phyloP scores from a whole-genome alignment of 202 grass and related monocot genomes.

The Panicum hallii region DNA sequence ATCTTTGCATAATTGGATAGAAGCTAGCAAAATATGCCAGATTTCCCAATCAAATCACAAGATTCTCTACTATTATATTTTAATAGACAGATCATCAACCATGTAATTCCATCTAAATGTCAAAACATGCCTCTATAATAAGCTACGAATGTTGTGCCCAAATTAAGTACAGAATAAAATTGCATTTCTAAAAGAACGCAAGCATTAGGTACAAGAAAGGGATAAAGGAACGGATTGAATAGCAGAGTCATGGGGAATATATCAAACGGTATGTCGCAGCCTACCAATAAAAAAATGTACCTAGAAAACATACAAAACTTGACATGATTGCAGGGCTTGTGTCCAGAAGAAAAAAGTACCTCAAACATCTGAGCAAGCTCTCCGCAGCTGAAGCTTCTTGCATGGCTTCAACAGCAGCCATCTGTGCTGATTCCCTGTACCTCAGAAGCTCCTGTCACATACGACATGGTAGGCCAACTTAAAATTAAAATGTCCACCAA shows the following conservation, averaged over 20 bases:
- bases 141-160: neutral
- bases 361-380: slow-evolving; percentile 96
- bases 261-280: slow-evolving; percentile 3
- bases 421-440: slow-evolving; percentile 88
- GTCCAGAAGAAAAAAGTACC: slow-evolving; percentile 61
- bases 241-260: slow-evolving; percentile 15
- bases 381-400: slow-evolving; percentile 95
- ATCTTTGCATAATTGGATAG: slow-evolving; percentile 19
- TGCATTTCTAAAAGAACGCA: slow-evolving; percentile 1
- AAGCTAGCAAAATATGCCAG: slow-evolving; percentile 33
- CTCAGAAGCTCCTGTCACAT: slow-evolving; percentile 74
- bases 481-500: neutral
- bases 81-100: slow-evolving; percentile 41
- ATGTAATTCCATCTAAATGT: slow-evolving; percentile 44
- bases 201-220: neutral
- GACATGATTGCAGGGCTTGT: slow-evolving; percentile 23
- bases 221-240: slow-evolving; percentile 17
- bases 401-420: slow-evolving; percentile 85
- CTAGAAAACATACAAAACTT: slow-evolving; percentile 28
- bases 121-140: slow-evolving; percentile 30
- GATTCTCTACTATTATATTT: slow-evolving; percentile 51
- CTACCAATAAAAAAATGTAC: slow-evolving; percentile 35
- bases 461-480: neutral
- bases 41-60: slow-evolving; percentile 38
- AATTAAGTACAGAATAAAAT: slow-evolving; percentile 28